Conservation (phyloP, 768 basidiomycete species). For the Gymnopilus junonius region DNA sequence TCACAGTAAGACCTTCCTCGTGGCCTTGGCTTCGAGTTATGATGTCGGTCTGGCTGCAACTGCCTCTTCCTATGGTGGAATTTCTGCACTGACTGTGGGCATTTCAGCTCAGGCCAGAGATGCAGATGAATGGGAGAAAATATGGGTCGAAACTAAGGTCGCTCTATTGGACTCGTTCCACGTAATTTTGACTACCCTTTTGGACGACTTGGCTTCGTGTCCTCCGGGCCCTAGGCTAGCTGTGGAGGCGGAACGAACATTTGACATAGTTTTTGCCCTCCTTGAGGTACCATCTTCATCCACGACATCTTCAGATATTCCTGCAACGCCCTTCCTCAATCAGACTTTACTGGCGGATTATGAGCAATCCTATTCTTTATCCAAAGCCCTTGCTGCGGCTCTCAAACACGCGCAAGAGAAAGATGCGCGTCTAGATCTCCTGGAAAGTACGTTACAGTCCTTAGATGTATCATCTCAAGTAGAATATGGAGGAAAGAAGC, state of each 20-base stretch:
- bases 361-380: conserved; percentile 67
- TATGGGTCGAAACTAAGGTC: conserved; percentile 78
- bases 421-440: conserved; percentile 59
- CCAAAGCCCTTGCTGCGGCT: conserved; percentile 49
- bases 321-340: conserved; percentile 63
- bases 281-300: conserved; percentile 48
- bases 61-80: conserved; percentile 65
- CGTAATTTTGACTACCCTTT: conserved; percentile 51
- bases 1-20: conserved; percentile 52
- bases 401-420: conserved; percentile 51
- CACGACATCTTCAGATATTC: conserved; percentile 18
- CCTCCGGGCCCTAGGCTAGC: conserved; percentile 46
- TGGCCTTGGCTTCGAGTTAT: conserved; percentile 64
- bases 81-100: conserved; percentile 34
- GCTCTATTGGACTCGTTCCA: conserved; percentile 74
- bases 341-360: conserved; percentile 73
- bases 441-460: conserved; percentile 54
- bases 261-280: conserved; percentile 63
- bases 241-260: conserved; percentile 52
- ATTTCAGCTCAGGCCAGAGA: conserved; percentile 29
- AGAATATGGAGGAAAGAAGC: conserved; percentile 14
- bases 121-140: conserved; percentile 68
- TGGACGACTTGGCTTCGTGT: conserved; percentile 50
- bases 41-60: conserved; percentile 58
- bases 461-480: conserved; percentile 32